phyloP scores from a whole-genome alignment of 164 flowering plant genomes.

The Houttuynia cordata region DNA sequence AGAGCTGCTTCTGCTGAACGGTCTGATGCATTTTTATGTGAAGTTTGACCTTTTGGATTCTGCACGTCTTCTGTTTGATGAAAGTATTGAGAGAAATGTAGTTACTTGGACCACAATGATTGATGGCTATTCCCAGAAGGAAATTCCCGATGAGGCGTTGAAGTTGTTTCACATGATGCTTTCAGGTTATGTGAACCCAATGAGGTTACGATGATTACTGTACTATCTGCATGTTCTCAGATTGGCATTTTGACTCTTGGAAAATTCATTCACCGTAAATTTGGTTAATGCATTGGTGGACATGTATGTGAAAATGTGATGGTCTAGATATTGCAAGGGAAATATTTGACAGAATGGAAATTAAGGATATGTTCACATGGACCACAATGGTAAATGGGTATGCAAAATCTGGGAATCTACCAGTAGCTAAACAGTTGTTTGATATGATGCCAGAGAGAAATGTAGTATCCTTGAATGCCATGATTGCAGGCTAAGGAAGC shows the following conservation, averaged over 20 bases:
- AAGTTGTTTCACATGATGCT: slow-evolving; percentile 35
- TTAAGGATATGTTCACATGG: slow-evolving; percentile 59
- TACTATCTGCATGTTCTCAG: slow-evolving; percentile 48
- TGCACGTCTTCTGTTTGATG: slow-evolving; percentile 37
- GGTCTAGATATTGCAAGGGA: slow-evolving; percentile 33
- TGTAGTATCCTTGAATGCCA: slow-evolving; percentile 63
- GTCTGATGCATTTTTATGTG: slow-evolving; percentile 41
- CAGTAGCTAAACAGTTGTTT: slow-evolving; percentile 32
- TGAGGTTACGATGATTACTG: slow-evolving; percentile 59
- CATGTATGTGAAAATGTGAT: slow-evolving; percentile 67
- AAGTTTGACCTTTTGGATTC: slow-evolving; percentile 16
- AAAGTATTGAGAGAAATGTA: slow-evolving; percentile 35
- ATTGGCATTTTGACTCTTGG: slow-evolving; percentile 35
- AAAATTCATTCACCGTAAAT: slow-evolving; percentile 30
- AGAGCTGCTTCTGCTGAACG: slow-evolving; percentile 38
- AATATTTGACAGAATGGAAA: slow-evolving; percentile 38
- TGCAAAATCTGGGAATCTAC: slow-evolving; percentile 47
- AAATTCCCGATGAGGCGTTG: slow-evolving; percentile 31
- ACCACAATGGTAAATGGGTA: slow-evolving; percentile 64
- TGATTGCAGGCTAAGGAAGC: slow-evolving; percentile 63
- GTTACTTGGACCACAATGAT: slow-evolving; percentile 59
- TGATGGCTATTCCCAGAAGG: slow-evolving; percentile 31
- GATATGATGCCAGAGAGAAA: slow-evolving; percentile 54
- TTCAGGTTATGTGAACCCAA: slow-evolving; percentile 29
- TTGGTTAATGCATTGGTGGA: slow-evolving; percentile 55